Percentiles rank a stretch among this genome's conserved stretches.
Evolutionary conservation across 202 grass and related monocot genomes (phyloP).

Genomic region (Schoenoplectus tabernaemontani): DNA sequence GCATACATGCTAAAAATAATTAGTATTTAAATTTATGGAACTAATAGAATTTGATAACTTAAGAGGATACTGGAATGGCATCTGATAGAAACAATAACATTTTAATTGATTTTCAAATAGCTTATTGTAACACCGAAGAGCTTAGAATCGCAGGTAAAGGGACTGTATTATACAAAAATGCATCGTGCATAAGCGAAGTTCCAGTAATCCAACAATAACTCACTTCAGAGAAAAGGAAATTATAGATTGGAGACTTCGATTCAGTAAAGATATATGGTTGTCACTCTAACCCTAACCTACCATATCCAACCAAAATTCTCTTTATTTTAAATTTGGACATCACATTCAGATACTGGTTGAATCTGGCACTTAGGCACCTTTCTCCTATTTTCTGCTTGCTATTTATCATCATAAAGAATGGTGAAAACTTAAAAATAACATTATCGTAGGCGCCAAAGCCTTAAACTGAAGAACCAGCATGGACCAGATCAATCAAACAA

Average conservation of each 20-base stretch:
- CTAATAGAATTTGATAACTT: background rate
- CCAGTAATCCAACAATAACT: no score
- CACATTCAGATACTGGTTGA: no score
- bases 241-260: no score
- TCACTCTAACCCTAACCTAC: no score
- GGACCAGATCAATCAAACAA: background rate
- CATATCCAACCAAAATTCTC: no score
- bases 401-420: background rate
- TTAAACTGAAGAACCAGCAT: background rate
- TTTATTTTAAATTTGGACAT: no score
- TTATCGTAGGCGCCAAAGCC: background rate
- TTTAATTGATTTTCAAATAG: background rate
- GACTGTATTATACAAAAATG: no score
- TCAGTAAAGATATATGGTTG: no score
- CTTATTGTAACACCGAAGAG: no score
- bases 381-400: background rate
- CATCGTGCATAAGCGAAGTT: no score
- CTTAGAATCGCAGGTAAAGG: no score
- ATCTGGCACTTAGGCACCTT: background rate
- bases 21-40: background rate
- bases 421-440: background rate
- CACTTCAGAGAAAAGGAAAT: no score
- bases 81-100: background rate
- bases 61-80: background rate
- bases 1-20: background rate